Conservation (phyloP, 2,329 filamentous ascomycete species). For the Aspergillus luchuensis region DNA sequence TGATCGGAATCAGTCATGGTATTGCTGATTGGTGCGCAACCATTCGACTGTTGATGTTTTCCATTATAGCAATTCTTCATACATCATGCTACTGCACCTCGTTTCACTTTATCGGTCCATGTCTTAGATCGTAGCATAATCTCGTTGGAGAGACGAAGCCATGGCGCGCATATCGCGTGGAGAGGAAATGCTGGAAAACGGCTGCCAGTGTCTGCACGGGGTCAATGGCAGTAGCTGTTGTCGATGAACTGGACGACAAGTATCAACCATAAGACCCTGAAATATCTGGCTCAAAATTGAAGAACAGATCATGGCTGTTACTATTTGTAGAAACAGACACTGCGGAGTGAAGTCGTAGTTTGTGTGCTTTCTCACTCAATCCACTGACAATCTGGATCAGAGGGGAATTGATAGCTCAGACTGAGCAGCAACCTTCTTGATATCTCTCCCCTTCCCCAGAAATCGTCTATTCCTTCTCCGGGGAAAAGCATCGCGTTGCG, state of each 20-base stretch:
- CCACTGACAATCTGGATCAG: neutral
- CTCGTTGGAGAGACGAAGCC: neutral
- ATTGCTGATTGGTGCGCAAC: neutral
- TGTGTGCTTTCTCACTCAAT: too few relatives aligned
- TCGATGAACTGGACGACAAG: neutral
- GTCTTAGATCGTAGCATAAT: constrained; percentile 4
- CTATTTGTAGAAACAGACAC: neutral
- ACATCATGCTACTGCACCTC: constrained; percentile 3
- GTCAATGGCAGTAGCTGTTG: neutral
- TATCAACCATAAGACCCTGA: neutral
- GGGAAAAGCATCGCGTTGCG: neutral
- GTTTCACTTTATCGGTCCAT: neutral
- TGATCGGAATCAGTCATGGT: neutral
- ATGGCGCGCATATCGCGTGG: neutral
- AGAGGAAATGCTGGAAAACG: neutral
- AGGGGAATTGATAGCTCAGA: neutral
- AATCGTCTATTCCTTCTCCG: neutral
- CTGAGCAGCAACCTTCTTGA: neutral
- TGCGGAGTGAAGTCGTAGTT: neutral
- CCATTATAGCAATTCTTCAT: neutral
- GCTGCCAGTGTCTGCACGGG: neutral
- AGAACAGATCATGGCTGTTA: neutral
- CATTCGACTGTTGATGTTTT: neutral
- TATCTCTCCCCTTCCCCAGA: neutral
- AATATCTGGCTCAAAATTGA: neutral